Conservation (phyloP, 2,329 filamentous ascomycete species). For the Apiospora arundinis region DNA sequence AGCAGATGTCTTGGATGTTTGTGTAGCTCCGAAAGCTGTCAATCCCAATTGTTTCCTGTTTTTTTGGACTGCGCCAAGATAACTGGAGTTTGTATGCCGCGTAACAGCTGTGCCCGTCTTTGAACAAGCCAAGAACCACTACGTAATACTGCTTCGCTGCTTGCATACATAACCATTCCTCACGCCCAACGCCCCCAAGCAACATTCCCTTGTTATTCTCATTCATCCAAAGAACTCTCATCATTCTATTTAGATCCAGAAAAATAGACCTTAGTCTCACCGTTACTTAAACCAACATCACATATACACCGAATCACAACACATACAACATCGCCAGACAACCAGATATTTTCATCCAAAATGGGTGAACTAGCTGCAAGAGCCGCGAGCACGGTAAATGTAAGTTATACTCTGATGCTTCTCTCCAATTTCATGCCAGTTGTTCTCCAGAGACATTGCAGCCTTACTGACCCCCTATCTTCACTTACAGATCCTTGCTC, state of each 20-base stretch:
- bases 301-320: not conserved
- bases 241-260: not conserved
- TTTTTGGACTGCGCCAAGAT: conserved; percentile 6
- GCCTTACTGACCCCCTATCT: not conserved
- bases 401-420: not conserved
- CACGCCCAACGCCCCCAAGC: not conserved
- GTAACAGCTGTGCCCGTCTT: not conserved
- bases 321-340: not conserved
- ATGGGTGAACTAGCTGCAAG: conserved; percentile 1
- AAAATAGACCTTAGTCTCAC: not conserved
- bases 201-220: not conserved
- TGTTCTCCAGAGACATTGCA: not conserved
- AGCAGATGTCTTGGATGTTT: not conserved
- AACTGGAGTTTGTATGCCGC: not conserved
- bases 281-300: not conserved
- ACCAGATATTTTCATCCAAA: not conserved
- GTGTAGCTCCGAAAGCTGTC: not conserved
- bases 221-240: not conserved
- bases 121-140: not conserved
- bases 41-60: not conserved
- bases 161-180: conserved; percentile 9
- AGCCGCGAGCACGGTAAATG: not conserved
- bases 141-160: conserved; percentile 1
- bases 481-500: not conserved
- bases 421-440: too few species aligned